Evolutionary conservation across 495 filamentous ascomycete genomes (phyloP).

Genomic region (Bacidia gigantensis): DNA sequence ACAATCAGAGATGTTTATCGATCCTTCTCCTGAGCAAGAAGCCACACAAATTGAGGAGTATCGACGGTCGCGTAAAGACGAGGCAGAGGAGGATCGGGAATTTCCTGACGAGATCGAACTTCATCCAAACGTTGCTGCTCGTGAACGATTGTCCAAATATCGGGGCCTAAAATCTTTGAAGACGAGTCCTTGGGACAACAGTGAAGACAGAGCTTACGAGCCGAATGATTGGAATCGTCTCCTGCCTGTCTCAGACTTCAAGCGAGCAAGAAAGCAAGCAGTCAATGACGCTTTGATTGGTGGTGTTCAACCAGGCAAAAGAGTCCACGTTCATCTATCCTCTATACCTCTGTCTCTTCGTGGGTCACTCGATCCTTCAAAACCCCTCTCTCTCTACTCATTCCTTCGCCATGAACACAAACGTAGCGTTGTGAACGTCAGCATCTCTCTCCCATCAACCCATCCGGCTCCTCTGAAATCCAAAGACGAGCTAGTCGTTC

Average conservation of each 20-base stretch:
- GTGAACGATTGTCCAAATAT: constrained; percentile 74
- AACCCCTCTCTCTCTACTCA: constrained; percentile 61
- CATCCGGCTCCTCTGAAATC: constrained; percentile 61
- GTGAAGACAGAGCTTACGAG: constrained; percentile 70
- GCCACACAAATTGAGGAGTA: constrained; percentile 65
- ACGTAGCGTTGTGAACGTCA: constrained; percentile 71
- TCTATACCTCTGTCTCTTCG: constrained; percentile 51
- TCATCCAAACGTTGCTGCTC: constrained; percentile 69
- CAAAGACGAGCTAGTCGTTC: constrained; percentile 79
- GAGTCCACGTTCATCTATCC: constrained; percentile 67
- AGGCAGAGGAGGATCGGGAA: constrained; percentile 78
- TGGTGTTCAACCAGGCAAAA: constrained; percentile 68
- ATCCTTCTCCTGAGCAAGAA: constrained; percentile 79
- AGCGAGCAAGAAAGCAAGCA: constrained; percentile 57
- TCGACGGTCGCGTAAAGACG: constrained; percentile 55
- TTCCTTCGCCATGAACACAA: constrained; percentile 92
- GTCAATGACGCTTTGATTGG: constrained; percentile 71
- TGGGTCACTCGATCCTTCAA: constrained; percentile 35
- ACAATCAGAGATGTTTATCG: constrained; percentile 80
- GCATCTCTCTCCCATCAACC: constrained; percentile 64
- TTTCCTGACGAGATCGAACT: constrained; percentile 97
- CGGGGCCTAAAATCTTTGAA: constrained; percentile 81
- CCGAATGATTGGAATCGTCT: constrained; percentile 82
- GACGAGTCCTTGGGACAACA: constrained; percentile 73
- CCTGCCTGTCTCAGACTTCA: constrained; percentile 72